These are phyloP conservation scores for Penicillium bovifimosum DNA, from an alignment of 495 filamentous ascomycete genomes.

Conservation along the genomic window DNA sequence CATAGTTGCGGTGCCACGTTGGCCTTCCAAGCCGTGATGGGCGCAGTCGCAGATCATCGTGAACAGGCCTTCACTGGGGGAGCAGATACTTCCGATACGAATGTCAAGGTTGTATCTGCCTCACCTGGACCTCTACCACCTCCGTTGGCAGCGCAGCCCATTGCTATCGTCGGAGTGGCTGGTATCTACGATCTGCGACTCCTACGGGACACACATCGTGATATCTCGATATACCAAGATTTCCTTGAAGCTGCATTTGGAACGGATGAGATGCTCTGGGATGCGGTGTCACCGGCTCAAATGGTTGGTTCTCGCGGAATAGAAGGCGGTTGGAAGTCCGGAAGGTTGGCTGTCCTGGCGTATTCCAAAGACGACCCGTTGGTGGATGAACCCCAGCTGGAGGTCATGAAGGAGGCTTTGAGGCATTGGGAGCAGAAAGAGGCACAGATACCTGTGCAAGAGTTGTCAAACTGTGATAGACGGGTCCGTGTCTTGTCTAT, in stretches of 20 bases:
- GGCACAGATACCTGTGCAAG: constrained; percentile 24
- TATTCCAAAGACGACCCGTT: constrained; percentile 57
- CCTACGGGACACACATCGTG: constrained; percentile 43
- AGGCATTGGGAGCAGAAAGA: constrained; percentile 23
- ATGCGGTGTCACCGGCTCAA: constrained; percentile 45
- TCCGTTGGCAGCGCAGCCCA: constrained; percentile 25
- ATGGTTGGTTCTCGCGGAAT: constrained; percentile 29
- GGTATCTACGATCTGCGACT: constrained; percentile 63
- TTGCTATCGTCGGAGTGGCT: constrained; percentile 54
- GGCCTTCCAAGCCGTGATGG: constrained; percentile 62
- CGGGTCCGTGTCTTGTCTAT: constrained; percentile 38
- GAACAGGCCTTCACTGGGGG: constrained; percentile 12
- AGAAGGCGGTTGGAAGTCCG: constrained; percentile 35
- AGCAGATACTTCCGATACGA: constrained; percentile 1
- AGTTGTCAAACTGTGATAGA: constrained; percentile 41
- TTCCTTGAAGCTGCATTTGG: constrained; percentile 64
- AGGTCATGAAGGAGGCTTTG: constrained; percentile 41
- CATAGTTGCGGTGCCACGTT: constrained; percentile 75
- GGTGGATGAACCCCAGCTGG: constrained; percentile 50
- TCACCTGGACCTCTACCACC: constrained; percentile 20
- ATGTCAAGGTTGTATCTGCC: constrained; percentile 10
- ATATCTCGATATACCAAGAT: constrained; percentile 47
- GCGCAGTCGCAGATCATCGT: constrained; percentile 21
- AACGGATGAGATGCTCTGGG: constrained; percentile 44
- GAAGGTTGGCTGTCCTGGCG: constrained; percentile 50